These are phyloP conservation scores for Cerrena zonata DNA, from an alignment of 1,284 basidiomycete species.

Conservation along the genomic window DNA sequence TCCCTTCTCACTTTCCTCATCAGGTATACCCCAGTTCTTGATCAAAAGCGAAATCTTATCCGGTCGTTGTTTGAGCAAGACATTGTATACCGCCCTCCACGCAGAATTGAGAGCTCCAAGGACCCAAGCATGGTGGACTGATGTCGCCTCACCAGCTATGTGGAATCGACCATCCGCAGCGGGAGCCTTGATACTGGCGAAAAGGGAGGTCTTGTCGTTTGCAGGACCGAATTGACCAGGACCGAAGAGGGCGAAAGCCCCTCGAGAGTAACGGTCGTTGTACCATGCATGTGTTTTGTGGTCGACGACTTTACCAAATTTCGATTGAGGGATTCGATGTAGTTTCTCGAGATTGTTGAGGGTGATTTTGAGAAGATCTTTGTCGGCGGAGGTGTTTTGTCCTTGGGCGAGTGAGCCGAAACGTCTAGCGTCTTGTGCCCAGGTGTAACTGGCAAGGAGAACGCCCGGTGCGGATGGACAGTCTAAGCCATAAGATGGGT, in stretches of 20 bases:
- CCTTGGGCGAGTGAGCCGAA: conserved; percentile 12
- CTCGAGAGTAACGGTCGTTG: conserved; percentile 13
- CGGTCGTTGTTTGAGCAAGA: neutral
- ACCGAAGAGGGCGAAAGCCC: conserved; percentile 23
- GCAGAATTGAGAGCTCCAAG: conserved; percentile 20
- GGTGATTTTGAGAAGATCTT: conserved; percentile 14
- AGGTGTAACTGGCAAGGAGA: conserved; percentile 20
- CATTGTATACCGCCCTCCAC: conserved; percentile 13
- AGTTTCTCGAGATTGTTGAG: conserved; percentile 18
- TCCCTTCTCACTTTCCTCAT: conserved; percentile 2
- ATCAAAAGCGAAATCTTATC: neutral
- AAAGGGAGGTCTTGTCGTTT: conserved; percentile 9
- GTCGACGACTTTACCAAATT: conserved; percentile 9
- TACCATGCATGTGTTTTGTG: conserved; percentile 16
- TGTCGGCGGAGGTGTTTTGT: conserved; percentile 2
- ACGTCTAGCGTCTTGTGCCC: conserved; percentile 20
- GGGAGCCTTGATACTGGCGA: conserved; percentile 14
- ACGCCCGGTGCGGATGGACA: conserved; percentile 16
- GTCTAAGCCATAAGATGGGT: too few species aligned
- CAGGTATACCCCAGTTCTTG: conserved; percentile 6
- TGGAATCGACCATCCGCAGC: conserved; percentile 16
- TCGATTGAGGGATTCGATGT: conserved; percentile 13
- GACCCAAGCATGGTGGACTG: conserved; percentile 24
- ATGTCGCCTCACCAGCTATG: too few species aligned
- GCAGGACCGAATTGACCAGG: conserved; percentile 15